These are phyloP conservation scores for Astrephomene gubernaculifera DNA, from an alignment of 139 green algal genomes.

Conservation along the genomic window DNA sequence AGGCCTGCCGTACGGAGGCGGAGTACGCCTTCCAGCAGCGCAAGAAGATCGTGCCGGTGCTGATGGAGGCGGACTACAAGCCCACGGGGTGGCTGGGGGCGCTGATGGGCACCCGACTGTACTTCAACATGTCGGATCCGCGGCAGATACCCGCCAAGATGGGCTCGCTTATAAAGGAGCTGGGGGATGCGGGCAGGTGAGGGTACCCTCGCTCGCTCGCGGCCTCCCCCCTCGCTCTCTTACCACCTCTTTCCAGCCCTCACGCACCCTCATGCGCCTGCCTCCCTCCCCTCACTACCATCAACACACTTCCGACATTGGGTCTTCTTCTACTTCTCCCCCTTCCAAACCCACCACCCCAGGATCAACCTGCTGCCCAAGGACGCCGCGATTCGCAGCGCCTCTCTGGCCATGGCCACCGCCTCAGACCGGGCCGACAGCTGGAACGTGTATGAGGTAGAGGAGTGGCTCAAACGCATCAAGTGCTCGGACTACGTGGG, in stretches of 20 bases:
- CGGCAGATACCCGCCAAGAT: slow-evolving; percentile 48
- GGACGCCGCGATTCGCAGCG: not conserved
- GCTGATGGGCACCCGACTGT: slow-evolving; percentile 68
- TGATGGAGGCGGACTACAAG: slow-evolving; percentile 66
- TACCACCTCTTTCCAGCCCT: too few species aligned
- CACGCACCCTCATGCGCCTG: too few species aligned
- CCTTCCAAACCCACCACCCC: too few species aligned
- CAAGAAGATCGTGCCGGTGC: slow-evolving; percentile 63
- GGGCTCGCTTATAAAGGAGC: slow-evolving; percentile 56
- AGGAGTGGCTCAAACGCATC: slow-evolving; percentile 59
- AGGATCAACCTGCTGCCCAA: slow-evolving; percentile 8
- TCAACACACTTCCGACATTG: too few species aligned
- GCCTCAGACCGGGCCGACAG: slow-evolving; percentile 24
- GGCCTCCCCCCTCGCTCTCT: too few species aligned
- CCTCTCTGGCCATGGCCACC: not conserved
- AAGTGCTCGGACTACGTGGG: slow-evolving; percentile 43
- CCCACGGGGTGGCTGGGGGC: slow-evolving; percentile 67
- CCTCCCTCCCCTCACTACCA: not conserved
- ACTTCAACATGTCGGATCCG: slow-evolving; percentile 63
- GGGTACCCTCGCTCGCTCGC: too few species aligned
- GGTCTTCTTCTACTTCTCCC: too few species aligned
- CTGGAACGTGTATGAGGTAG: slow-evolving; percentile 52
- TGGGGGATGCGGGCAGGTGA: slow-evolving; percentile 49
- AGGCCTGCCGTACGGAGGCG: slow-evolving; percentile 68
- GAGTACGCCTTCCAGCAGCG: slow-evolving; percentile 69